phyloP scores from a whole-genome alignment of 2,329 filamentous ascomycete genomes.

The Sarocladium kiliense region DNA sequence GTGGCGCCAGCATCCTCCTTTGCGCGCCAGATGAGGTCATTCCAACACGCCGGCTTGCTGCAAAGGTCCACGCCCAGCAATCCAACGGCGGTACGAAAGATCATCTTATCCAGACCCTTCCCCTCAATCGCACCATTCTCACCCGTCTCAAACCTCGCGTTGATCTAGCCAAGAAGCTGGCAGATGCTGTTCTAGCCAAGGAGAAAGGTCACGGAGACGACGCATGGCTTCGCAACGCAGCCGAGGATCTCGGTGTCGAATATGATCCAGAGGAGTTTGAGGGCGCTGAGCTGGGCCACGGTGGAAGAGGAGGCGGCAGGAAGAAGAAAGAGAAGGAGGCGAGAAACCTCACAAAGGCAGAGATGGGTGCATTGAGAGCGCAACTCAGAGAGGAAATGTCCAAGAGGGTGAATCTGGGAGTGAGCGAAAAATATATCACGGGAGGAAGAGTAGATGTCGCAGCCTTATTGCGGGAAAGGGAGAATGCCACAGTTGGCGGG shows the following conservation, averaged over 20 bases:
- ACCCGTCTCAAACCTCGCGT: slow-evolving; percentile 71
- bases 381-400: slow-evolving; percentile 67
- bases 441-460: slow-evolving; percentile 80
- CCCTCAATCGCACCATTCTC: slow-evolving; percentile 77
- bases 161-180: slow-evolving; percentile 77
- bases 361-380: slow-evolving; percentile 64
- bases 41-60: slow-evolving; percentile 75
- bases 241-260: slow-evolving; percentile 89
- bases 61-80: slow-evolving; percentile 73
- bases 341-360: slow-evolving; percentile 62
- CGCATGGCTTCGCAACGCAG: slow-evolving; percentile 75
- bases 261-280: slow-evolving; percentile 88
- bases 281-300: slow-evolving; percentile 65
- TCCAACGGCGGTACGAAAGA: slow-evolving; percentile 42
- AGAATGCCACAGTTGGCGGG: slow-evolving; percentile 28
- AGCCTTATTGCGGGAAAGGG: slow-evolving; percentile 58
- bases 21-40: slow-evolving; percentile 88
- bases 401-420: slow-evolving; percentile 76
- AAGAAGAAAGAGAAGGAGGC: slow-evolving; percentile 72
- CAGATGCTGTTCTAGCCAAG: slow-evolving; percentile 78
- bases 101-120: slow-evolving; percentile 73
- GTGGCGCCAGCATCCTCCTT: slow-evolving; percentile 78
- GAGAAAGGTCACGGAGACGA: slow-evolving; percentile 82
- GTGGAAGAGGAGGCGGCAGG: slow-evolving; percentile 66
- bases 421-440: slow-evolving; percentile 82